Evolutionary conservation across 148 eudicot genomes (phyloP), one percentile per base, ranked within the genome.

Genomic region (Chenopodium suecicum): DNA sequence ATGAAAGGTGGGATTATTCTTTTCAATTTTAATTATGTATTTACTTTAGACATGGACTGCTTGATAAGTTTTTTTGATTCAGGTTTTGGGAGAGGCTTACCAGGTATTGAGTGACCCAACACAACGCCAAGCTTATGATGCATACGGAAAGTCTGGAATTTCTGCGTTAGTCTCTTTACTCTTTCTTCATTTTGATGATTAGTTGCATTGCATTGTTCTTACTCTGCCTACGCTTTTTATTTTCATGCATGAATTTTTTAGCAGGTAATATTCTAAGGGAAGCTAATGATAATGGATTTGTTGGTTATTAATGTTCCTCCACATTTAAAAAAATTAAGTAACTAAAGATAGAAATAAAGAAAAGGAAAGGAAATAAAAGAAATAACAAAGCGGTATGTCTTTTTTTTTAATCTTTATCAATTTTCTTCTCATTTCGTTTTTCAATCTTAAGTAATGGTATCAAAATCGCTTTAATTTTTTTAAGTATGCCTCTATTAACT

Each of bases 81-180:
- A 96, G 99, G 93, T 89, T 81, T 72, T 96, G 76, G 99, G 99
- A 81, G 98, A 96, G 90, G 99, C 99, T 73, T 96, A 96, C 82
- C 99, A 96, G 88, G 99, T 96, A 70, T 68, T 96, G 84, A 96
- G 99, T 85, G 97, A 96, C 89, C 93, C 98, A 79, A 23, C 90
- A 13, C 99, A 94, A 84, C 89, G 98, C 63, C 95, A 96, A 84
- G 97, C 97, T 78, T 96, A 96, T 69, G 98, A 96, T 86, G 85
- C 95, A 84, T 82, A 87, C 85, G 99, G 98, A 77, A 96, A 94
- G 84, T 90, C 99, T 72, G 99, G 97, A 87, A 94, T 96, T 82
- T 96, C 99, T 63, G 88, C 92, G 98, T 96, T 62, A 89, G 98
- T 91, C 82, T 71, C 69, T 81, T 6, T 72, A 62, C n/a, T 48